Evolutionary conservation across 495 filamentous ascomycete genomes (phyloP), one percentile per base, ranked within the genome.

Genomic region (Talaromyces nanjingensis): DNA sequence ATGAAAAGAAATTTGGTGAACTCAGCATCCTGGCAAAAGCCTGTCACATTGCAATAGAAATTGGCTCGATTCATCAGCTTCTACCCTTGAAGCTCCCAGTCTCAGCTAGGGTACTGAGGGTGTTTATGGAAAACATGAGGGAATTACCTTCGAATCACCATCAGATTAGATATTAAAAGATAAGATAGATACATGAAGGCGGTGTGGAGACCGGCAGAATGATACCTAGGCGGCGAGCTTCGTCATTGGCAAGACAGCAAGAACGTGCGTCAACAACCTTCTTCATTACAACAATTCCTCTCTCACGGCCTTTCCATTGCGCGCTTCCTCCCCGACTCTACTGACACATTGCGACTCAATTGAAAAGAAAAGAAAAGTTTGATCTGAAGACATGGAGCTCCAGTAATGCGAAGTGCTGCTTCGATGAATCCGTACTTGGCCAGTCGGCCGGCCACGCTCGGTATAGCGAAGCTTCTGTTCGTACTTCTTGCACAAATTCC

Each of bases 401-500:
- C 29, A 59, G 18, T 59, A 22, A 59, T 59, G 56, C 56, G 27
- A 37, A 34, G 42, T 33, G 24, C 60, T 33, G 45, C 47, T 53
- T 33, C 22, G 27, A 49, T 69, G 54, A 73, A 64, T 59, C 71
- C 69, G 59, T 73, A 76, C 60, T 65, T 76, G 63, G 73, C 79
- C 66, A 55, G 71, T 55, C 73, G 81, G 72, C 77, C 82, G 9
- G 65, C 75, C 33, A 66, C 80, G 55, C 73, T 83, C 59, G 73
- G 81, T 42, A 64, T 83, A 53, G 76, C 78, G 18, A 86, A 81
- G 73, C 57, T 81, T 33, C 59, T 86, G 8, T 66, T 84, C 59
- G 67, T 84, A 31, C 58, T 71, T 6, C 62, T 83, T 54, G 71
- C 70, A 6, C 78, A 82, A 49, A 62, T 83, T 22, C 79, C 81